Evolutionary conservation across 805 yeast species (phyloP).

Genomic region (Monosporozyma siamensis): DNA sequence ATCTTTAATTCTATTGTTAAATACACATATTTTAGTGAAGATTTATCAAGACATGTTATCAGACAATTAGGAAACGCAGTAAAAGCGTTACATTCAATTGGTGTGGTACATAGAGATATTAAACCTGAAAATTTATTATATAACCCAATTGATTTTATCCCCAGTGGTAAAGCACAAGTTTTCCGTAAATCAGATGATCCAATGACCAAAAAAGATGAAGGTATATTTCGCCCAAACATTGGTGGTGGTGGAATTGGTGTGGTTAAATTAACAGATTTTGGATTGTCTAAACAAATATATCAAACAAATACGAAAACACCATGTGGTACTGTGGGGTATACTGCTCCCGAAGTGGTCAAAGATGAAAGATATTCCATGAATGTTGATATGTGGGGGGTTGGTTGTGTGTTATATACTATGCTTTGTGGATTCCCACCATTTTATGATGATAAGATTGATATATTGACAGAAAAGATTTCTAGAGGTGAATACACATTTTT

Average conservation of each 20-base stretch:
- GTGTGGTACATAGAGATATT: constrained; percentile 75
- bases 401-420: constrained; percentile 88
- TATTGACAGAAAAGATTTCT: constrained; percentile 58
- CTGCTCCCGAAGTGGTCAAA: constrained; percentile 95
- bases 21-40: constrained; percentile 57
- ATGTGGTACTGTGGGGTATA: constrained; percentile 97
- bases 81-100: constrained; percentile 61
- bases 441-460: constrained; percentile 61
- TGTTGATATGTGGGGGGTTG: constrained; percentile 98
- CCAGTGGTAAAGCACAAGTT: constrained; percentile 29
- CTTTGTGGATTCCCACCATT: constrained; percentile 98
- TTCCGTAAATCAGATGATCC: constrained; percentile 61
- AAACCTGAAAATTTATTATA: constrained; percentile 72
- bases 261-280: constrained; percentile 92
- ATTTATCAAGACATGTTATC: constrained; percentile 53
- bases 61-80: constrained; percentile 56
- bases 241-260: constrained; percentile 92
- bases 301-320: constrained; percentile 89
- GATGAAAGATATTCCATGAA: constrained; percentile 88
- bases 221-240: constrained; percentile 63
- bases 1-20: constrained; percentile 59
- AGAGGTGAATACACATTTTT: constrained; percentile 66
- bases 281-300: constrained; percentile 84
- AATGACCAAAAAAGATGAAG: constrained; percentile 72
- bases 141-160: constrained; percentile 46